Percentiles rank a stretch among this genome's conserved stretches.
phyloP scores from a whole-genome alignment of 2,329 filamentous ascomycete genomes.

The Aspergillus novoparasiticus region DNA sequence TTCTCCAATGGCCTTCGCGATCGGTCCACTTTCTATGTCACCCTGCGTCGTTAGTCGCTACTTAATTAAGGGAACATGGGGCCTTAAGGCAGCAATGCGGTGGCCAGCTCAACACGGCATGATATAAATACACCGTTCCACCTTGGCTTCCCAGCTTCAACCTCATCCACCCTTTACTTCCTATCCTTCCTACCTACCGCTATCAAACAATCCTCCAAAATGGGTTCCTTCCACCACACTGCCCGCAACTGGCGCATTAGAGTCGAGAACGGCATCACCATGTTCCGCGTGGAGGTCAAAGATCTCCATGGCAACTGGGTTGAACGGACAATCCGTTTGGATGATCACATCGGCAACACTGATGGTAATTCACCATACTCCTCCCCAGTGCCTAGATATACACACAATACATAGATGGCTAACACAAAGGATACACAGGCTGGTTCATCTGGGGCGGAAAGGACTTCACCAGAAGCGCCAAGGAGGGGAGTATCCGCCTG shows the following conservation, averaged over 20 bases:
- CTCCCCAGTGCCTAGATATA: neutral
- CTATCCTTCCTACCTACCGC: no score
- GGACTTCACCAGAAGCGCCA: conserved; percentile 21
- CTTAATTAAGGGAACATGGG: neutral
- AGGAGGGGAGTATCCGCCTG: conserved; percentile 13
- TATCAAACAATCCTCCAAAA: neutral
- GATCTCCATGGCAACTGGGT: conserved; percentile 8
- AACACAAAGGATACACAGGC: conserved; percentile 9
- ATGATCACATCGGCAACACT: conserved; percentile 22
- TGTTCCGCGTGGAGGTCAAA: conserved; percentile 13
- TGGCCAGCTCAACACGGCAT: neutral
- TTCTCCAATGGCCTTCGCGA: neutral
- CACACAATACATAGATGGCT: neutral
- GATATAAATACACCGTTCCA: neutral
- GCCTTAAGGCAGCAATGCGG: conserved; percentile 3
- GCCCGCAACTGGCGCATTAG: conserved; percentile 17
- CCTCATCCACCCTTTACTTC: neutral
- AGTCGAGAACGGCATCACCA: conserved; percentile 14
- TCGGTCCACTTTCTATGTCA: neutral
- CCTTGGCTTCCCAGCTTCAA: neutral
- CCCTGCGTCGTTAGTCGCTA: neutral
- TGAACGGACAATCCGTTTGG: conserved; percentile 16
- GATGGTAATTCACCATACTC: conserved; percentile 13
- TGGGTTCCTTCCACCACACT: conserved; percentile 21
- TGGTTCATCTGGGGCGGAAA: conserved; percentile 26